Base-by-base conservation (phyloP, 2,329 filamentous ascomycete genomes). In the Pseudonectria foliicola region DNA sequence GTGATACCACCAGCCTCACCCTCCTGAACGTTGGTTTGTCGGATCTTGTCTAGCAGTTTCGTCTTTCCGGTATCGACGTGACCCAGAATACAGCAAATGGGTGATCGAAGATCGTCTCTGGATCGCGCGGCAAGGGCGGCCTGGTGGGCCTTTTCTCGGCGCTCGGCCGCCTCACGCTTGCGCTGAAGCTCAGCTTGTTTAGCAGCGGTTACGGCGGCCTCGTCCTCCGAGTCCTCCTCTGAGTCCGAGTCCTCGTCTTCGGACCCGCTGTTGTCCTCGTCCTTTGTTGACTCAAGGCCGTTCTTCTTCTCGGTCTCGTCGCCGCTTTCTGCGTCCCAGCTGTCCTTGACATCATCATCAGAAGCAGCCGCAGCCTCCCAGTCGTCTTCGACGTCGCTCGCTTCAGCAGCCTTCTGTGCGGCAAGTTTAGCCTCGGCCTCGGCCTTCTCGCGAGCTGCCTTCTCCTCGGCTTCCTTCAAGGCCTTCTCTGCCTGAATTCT, bases 31-130 rank as follows among this genome's bases (percentile, higher is more conserved):
- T 98, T 96, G 38, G 92, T 96, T 64, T 95, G 88, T 55, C 92
- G 85, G 56, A 98, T 86, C 71, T 98, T 98, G 72, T 98, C 92
- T 39, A 98, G 75, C 44, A 98, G 72, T 70, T 96, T 98, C n/a
- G 92, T 98, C 71, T 98, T 98, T 62, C 92, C 92, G 29, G 93
- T 98, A 80, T 98, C 92, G 77, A 98, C 92, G 77, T 98, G 92
- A 55, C 92, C 92, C 46, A 98, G 79, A 75, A 98, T 98, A 82
- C 90, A 96, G 74, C 92, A 96, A 65, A 98, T 98, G 34, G 92
- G 92, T 27, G 92, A 96, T 39, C 92, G 87, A 37, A 98, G 77
- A 63, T 98, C 82, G 60, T 98, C 89, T 64, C 85, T 88, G 14
- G 90, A 96, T 42, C 88, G 78, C 31, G 90, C 89, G 29, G 87